phyloP scores from a whole-genome alignment of 345 rosid species.

The Anastatica hierochuntica region DNA sequence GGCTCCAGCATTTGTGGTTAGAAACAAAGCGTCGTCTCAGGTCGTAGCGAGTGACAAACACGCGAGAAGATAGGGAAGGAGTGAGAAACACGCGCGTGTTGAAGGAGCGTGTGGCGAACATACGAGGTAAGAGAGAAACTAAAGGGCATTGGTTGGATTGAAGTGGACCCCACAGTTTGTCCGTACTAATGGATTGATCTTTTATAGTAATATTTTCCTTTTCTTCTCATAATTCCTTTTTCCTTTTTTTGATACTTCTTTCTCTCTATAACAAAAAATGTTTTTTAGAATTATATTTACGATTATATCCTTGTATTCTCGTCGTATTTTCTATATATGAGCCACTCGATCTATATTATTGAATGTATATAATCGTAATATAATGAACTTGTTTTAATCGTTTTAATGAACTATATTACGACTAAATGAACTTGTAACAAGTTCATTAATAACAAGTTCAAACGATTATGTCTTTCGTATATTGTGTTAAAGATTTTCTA shows the following conservation, averaged over 20 bases:
- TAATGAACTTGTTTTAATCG: too few relatives aligned
- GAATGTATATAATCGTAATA: too few relatives aligned
- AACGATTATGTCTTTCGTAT: too few relatives aligned
- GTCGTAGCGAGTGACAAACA: neutral
- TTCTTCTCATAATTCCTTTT: conserved; percentile 61
- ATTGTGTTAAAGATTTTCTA: too few relatives aligned
- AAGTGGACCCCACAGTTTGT: conserved; percentile 44
- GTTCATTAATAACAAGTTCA: too few relatives aligned
- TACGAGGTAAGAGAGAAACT: conserved; percentile 33
- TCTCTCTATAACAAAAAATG: neutral
- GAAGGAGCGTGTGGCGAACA: conserved; percentile 26
- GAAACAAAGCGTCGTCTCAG: conserved; percentile 23
- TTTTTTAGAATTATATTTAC: neutral
- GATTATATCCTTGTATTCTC: neutral
- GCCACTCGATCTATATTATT: neutral
- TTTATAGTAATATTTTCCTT: conserved; percentile 77
- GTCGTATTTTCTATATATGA: neutral
- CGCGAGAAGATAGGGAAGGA: neutral
- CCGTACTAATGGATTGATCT: conserved; percentile 90
- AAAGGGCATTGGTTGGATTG: too few relatives aligned
- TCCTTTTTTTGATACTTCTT: conserved; percentile 47
- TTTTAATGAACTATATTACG: too few relatives aligned
- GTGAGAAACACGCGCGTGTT: conserved; percentile 16
- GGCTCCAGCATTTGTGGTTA: conserved; percentile 36
- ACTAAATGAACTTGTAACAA: too few relatives aligned